Base-by-base conservation (phyloP, 441 rosid species). In the Eutrema salsugineum region DNA sequence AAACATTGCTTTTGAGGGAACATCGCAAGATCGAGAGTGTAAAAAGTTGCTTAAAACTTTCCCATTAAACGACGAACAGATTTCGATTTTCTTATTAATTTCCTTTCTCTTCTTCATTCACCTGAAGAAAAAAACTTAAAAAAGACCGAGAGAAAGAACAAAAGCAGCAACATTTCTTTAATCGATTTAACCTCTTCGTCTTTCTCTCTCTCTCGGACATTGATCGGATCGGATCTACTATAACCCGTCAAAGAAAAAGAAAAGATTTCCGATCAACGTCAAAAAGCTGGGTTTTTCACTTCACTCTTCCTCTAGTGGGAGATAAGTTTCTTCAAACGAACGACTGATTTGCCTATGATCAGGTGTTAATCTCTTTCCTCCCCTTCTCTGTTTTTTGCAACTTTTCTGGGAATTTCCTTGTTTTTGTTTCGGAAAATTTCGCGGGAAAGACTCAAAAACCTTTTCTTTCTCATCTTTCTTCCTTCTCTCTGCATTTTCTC, bases 141-240 rank as follows among this genome's bases (percentile, higher is more conserved):
- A 74, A 82, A 36, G 19, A 55, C 16, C 28, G 12, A 47, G 39
- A 38, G 50, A 59, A 67, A 17, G 68, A 73, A 44, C 5, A 32
- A 19, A 77, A 22, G 50, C 66, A 32, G 5, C 30, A 17, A 47
- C 24, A 28, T 63, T 62, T 61, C 55, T 78, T 56, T 50, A 70
- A 77, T 72, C 66, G 57, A 54, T 79, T 79, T 70, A 63, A 62
- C 14, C 78, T 46, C 20, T 63, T 64, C 63, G 58, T 65, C 48
- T 59, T 15, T 33, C 66, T 49, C 70, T 60, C 19, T 75, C 70
- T 53, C 59, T 61, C 55, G 73, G 76, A 84, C 71, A 75, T 79
- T 74, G 87, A 83, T 85, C 78, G 76, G 88, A 90, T 88, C 89
- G 48, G 79, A 63, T 68, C 59, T 32, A 63, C 77, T 73, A 59